Evolutionary conservation across 2,329 filamentous ascomycete genomes (phyloP).

Genomic region (Colletotrichum sp.): DNA sequence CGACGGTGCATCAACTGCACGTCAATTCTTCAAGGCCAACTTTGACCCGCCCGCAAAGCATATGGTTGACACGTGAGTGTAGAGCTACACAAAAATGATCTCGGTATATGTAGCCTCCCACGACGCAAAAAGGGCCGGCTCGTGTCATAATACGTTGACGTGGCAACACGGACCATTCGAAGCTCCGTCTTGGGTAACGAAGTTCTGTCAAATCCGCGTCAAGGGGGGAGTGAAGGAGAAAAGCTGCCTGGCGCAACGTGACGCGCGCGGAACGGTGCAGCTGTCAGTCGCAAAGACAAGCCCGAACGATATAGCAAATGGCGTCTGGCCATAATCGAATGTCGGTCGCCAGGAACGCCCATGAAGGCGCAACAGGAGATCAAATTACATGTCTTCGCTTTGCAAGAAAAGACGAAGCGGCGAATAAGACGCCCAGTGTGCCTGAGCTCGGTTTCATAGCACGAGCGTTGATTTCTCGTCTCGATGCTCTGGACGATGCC

Average conservation of each 20-base stretch:
- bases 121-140: background rate
- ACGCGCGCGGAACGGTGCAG: conserved; percentile 1
- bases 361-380: background rate
- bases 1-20: background rate
- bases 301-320: background rate
- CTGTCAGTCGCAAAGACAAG: background rate
- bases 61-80: background rate
- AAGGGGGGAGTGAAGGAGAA: background rate
- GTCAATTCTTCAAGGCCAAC: background rate
- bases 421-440: background rate
- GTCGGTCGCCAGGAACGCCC: background rate
- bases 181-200: background rate
- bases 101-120: background rate
- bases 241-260: conserved; percentile 2
- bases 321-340: background rate
- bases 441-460: background rate
- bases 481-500: background rate
- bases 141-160: background rate
- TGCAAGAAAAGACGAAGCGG: background rate
- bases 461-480: background rate
- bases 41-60: background rate
- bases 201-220: background rate
- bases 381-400: background rate
- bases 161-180: background rate
- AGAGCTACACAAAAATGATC: background rate